phyloP scores from a whole-genome alignment of 805 yeast species.

The Candida yuanshanica region DNA sequence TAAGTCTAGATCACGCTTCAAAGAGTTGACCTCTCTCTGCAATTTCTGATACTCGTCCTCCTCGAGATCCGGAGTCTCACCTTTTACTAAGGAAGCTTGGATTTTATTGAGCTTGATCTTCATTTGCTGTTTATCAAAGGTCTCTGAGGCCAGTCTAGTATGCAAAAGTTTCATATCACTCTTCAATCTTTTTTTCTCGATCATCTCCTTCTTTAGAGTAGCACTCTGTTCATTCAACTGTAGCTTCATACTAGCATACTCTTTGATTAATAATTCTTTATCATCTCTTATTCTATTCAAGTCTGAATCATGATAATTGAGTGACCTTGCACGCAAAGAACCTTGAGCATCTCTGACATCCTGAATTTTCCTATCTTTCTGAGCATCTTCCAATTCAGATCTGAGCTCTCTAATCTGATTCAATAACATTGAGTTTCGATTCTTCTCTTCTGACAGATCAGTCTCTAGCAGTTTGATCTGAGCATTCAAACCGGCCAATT shows the following conservation, averaged over 20 bases:
- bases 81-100: slow-evolving; percentile 17
- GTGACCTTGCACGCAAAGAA: slow-evolving; percentile 19
- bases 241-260: slow-evolving; percentile 42
- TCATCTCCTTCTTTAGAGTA: slow-evolving; percentile 39
- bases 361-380: slow-evolving; percentile 18
- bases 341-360: slow-evolving; percentile 21
- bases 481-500: slow-evolving; percentile 32
- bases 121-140: slow-evolving; percentile 49
- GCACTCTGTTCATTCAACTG: slow-evolving; percentile 50
- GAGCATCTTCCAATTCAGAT: slow-evolving; percentile 28
- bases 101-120: slow-evolving; percentile 37
- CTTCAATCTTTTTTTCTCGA: slow-evolving; percentile 37
- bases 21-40: slow-evolving; percentile 39
- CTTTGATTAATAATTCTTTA: slow-evolving; percentile 26
- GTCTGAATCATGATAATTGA: slow-evolving; percentile 17
- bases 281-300: slow-evolving; percentile 21
- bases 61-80: slow-evolving; percentile 21
- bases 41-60: slow-evolving; percentile 25
- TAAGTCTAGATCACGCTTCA: slow-evolving; percentile 43
- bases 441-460: slow-evolving; percentile 25
- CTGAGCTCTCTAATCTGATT: slow-evolving; percentile 24
- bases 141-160: slow-evolving; percentile 59
- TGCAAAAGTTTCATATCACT: slow-evolving; percentile 58
- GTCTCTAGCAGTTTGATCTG: slow-evolving; percentile 12
- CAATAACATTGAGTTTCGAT: slow-evolving; percentile 24